A percentile compares a stretch with the other conserved stretches of the same genome.
Conservation (phyloP, 2,329 filamentous ascomycete genomes). For the Epichloe coenophiala region DNA sequence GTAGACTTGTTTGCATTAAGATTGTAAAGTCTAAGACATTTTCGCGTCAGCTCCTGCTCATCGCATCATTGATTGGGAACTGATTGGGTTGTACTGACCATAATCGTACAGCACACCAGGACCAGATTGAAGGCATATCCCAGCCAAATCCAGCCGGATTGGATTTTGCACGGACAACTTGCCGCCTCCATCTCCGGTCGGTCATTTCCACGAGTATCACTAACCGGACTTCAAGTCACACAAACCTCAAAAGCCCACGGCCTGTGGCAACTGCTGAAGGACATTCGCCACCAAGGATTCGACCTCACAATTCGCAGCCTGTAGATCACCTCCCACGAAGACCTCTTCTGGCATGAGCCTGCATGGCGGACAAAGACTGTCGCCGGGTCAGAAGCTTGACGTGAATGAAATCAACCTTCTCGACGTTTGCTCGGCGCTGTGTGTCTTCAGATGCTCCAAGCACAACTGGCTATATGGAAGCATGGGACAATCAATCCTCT, state of each 20-base stretch:
- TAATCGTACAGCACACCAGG: neutral
- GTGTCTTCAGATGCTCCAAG: neutral
- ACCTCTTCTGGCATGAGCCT: neutral
- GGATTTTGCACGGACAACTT: neutral
- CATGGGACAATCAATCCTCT: no score
- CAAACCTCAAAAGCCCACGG: no score
- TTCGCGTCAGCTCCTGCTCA: neutral
- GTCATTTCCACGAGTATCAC: neutral
- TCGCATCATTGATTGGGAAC: neutral
- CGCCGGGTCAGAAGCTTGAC: neutral
- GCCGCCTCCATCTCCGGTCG: neutral
- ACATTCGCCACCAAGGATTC: neutral
- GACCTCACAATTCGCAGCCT: neutral
- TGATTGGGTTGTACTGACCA: neutral
- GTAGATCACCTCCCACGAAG: neutral
- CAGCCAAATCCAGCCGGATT: neutral
- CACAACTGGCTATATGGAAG: no score
- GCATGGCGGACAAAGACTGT: neutral
- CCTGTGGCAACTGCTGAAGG: no score
- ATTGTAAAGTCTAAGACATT: conserved; percentile 9
- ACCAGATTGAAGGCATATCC: neutral
- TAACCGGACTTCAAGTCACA: no score
- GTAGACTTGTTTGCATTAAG: conserved; percentile 9
- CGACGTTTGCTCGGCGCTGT: neutral
- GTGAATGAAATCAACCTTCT: neutral